Evolutionary conservation across 2,329 filamentous ascomycete species (phyloP), one percentile per base, ranked within the genome.

Genomic region (Tolypocladium amazonense): DNA sequence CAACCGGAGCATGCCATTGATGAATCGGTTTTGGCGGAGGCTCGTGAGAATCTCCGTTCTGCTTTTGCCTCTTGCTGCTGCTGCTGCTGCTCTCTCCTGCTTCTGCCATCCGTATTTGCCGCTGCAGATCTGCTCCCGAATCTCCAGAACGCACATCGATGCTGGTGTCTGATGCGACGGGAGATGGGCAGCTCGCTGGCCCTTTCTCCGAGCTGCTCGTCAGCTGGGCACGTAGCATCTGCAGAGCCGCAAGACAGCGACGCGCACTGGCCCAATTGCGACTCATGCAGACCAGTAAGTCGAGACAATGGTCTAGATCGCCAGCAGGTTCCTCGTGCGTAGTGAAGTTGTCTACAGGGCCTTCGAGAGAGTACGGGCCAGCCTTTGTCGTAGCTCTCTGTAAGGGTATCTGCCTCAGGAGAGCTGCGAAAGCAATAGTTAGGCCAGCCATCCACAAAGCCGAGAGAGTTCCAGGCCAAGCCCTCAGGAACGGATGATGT

Each of bases 371-470:
- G 45, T 25, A 7, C 27, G 7, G 47, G 27, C 12, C 47, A 2
- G 30, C 47, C 9, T 33, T 20, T 18, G 47, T 20, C 18, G 25
- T 52, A 12, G 47, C 47, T 5, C 30, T 52, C 8, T 52, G 27
- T 23, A 52, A 2, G 6, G 47, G 47, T 30, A 33, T 33, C 27
- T 52, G 47, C 27, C 27, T 18, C 27, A 73, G 62, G n/a, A 69
- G 65, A 41, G 65, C 66, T 8, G 71, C 70, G 60, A 73, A 73
- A 1, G 71, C 70, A 9, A 75, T 62, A 6, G 73, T 68, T 1
- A 75, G 64, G 9, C 73, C 72, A 8, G 71, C 68, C 70, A 74
- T 75, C 73, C 73, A 75, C 0, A 66, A 63, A 1, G 71, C 69
- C 0, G 72, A 72, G 33, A 75, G 63, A 14, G 69, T 69, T 0